These are phyloP conservation scores for Gracilaria caudata DNA, from an alignment of 23 red algal genomes.

Conservation along the genomic window DNA sequence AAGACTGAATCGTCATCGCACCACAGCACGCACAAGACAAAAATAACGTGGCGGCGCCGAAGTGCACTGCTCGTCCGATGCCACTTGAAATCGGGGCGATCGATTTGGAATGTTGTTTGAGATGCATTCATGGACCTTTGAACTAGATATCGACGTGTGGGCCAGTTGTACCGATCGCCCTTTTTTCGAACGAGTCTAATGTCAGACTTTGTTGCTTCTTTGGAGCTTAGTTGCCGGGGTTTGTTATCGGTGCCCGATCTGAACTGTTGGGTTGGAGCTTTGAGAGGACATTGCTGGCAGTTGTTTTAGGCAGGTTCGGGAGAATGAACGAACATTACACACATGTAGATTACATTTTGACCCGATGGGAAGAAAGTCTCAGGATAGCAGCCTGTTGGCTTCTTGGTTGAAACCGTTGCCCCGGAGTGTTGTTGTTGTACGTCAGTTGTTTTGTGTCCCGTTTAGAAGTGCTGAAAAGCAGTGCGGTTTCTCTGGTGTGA, in stretches of 20 bases:
- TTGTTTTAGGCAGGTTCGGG: background rate
- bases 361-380: background rate
- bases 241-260: background rate
- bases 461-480: background rate
- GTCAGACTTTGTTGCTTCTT: constrained; percentile 4
- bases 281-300: background rate
- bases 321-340: background rate
- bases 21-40: background rate
- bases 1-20: background rate
- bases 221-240: background rate
- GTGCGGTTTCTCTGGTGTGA: background rate
- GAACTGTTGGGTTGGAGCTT: background rate
- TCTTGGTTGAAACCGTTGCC: background rate
- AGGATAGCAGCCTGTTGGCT: too few relatives aligned
- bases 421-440: background rate
- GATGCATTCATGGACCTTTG: background rate
- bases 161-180: background rate
- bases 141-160: background rate
- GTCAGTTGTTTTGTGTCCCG: background rate
- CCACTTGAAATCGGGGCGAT: background rate
- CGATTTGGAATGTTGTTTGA: background rate
- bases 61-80: background rate
- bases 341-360: background rate
- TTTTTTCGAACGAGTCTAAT: background rate
- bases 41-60: constrained; percentile 6